phyloP scores from a whole-genome alignment of 768 basidiomycete species.

The Gymnopilus dilepis region DNA sequence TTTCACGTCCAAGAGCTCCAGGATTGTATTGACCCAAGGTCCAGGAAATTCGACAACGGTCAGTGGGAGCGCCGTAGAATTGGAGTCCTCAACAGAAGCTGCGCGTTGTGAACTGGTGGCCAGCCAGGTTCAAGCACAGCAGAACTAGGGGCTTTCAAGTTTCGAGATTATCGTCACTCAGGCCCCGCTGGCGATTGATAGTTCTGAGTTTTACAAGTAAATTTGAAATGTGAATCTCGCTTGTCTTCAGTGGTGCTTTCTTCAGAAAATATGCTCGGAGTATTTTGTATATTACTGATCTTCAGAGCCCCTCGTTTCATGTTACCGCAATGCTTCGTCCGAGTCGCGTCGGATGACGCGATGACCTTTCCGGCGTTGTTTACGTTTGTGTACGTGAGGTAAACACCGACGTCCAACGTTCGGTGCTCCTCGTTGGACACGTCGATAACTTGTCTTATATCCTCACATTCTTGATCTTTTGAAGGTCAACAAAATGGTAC shows the following conservation, averaged over 20 bases:
- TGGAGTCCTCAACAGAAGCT: slow-evolving; percentile 15
- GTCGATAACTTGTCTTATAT: background rate
- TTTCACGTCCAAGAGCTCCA: slow-evolving; percentile 20
- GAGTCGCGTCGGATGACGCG: background rate
- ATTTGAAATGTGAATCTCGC: too few species aligned
- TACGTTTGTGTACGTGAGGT: slow-evolving; percentile 27
- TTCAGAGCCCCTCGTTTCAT: too few species aligned
- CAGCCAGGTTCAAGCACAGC: slow-evolving; percentile 17
- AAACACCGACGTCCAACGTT: background rate
- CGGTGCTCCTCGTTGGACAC: background rate
- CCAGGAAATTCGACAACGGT: slow-evolving; percentile 14
- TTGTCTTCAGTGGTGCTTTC: too few species aligned
- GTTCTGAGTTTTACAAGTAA: too few species aligned
- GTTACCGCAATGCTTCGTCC: too few species aligned
- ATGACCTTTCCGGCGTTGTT: slow-evolving; percentile 20
- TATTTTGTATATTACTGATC: too few species aligned
- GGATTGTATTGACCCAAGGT: slow-evolving; percentile 25
- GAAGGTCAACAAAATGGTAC: slow-evolving; percentile 34
- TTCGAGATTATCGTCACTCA: too few species aligned
- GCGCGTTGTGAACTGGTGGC: slow-evolving; percentile 25
- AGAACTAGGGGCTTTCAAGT: slow-evolving; percentile 19
- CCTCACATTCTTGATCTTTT: background rate
- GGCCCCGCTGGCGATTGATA: too few species aligned
- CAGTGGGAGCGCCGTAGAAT: slow-evolving; percentile 26
- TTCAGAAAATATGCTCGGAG: too few species aligned